phyloP scores from a whole-genome alignment of 352 stramenopile genomes.

The Elongisporangium anandrum region DNA sequence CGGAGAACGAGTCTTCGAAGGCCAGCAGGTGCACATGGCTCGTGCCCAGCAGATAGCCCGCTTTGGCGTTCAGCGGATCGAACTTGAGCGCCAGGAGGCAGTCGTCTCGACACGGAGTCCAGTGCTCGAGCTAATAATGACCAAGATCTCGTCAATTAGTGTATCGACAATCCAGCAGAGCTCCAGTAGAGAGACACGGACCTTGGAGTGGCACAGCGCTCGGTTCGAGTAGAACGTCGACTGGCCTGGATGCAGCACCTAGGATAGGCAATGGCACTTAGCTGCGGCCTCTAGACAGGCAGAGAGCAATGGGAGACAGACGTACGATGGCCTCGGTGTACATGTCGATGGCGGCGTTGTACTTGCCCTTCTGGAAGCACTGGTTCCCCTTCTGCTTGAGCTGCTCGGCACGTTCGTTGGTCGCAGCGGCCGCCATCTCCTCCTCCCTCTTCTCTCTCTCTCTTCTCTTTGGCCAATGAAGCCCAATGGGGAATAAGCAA shows the following conservation, averaged over 20 bases:
- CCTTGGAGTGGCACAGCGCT: slow-evolving; percentile 68
- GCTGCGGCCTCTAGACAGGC: slow-evolving; percentile 4
- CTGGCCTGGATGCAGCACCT: slow-evolving; percentile 53
- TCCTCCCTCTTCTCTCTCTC: too few relatives aligned
- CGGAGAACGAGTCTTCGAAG: slow-evolving; percentile 45
- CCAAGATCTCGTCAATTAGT: too few relatives aligned
- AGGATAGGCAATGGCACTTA: too few relatives aligned
- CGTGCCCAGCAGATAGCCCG: slow-evolving; percentile 68
- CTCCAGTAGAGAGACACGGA: slow-evolving; percentile 9
- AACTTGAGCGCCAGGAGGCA: slow-evolving; percentile 44
- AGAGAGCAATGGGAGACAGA: slow-evolving; percentile 4
- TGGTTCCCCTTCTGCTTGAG: slow-evolving; percentile 79
- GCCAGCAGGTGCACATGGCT: slow-evolving; percentile 42
- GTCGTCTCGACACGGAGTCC: slow-evolving; percentile 59
- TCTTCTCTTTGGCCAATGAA: too few relatives aligned
- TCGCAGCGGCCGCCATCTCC: neutral
- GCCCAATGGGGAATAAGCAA: too few relatives aligned
- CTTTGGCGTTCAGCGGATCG: slow-evolving; percentile 70
- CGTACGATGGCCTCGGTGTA: slow-evolving; percentile 83
- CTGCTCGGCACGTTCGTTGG: slow-evolving; percentile 50
- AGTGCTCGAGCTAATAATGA: slow-evolving; percentile 53
- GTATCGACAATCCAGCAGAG: too few relatives aligned
- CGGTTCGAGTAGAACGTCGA: slow-evolving; percentile 81
- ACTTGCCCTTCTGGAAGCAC: slow-evolving; percentile 82
- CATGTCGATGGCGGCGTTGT: slow-evolving; percentile 75